Evolutionary conservation across 768 basidiomycete genomes (phyloP), one percentile per base, ranked within the genome.

Genomic region (Lepiota subincarnata): DNA sequence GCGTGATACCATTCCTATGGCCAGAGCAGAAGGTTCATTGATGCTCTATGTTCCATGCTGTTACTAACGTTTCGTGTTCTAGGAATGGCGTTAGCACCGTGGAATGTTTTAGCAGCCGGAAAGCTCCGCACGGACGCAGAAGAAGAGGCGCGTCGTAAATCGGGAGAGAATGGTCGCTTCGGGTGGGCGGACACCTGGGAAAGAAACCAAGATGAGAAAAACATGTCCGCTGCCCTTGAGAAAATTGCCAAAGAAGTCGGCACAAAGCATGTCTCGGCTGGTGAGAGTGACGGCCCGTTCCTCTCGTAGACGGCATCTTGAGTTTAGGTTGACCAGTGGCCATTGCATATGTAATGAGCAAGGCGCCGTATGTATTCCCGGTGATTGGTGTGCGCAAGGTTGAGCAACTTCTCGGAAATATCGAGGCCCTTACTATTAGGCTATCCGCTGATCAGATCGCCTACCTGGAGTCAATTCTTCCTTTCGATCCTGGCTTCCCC

Each of bases 41-140:
- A 59, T 1, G 19, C 22, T 50, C 11, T 50, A 74, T 41, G 57
- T 55, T 34, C 18, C 69, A 40, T 70, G 66, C 28, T 5, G 61
- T 73, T 10, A 18, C 28, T 18, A 4, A n/a, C 48, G n/a, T 48
- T n/a, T 16, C 34, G 64, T 78, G 50, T 69, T 69, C 40, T 35
- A 64, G 64, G 62, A 1, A 59, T 64, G 55, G 64, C 61, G 1
- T 50, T 68, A 1, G 55, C 58, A 1, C 65, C 64, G 4, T 68
- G 65, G 65, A 57, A 62, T 7, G 64, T 61, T 11, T 51, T 65
- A 6, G 64, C 55, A 19, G 62, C 42, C 12, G 64, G 65, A 60
- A 82, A 78, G 55, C 71, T 85, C 16, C 65, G 76, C 39, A 83
- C 81, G 0, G 64, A 71, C 6, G 84, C 80, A 24, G 65, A 68